These are phyloP conservation scores for Choiromyces venosus DNA, from an alignment of 495 filamentous ascomycete species.

Conservation along the genomic window DNA sequence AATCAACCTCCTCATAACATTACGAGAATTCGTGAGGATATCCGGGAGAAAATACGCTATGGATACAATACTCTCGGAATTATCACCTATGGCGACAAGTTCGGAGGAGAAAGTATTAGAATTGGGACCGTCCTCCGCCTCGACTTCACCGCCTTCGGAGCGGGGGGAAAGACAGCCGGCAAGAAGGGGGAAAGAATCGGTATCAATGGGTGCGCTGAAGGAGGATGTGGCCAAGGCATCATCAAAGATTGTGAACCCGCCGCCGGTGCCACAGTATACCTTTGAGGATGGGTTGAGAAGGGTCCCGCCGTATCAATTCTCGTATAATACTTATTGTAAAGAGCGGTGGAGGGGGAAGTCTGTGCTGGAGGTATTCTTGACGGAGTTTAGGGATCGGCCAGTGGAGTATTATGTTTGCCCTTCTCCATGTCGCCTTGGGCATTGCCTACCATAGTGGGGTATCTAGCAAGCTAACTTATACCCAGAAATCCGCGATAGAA, in stretches of 20 bases:
- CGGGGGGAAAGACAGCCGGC: background rate
- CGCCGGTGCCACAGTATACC: slow-evolving; percentile 53
- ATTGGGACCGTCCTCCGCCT: background rate
- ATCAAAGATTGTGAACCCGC: slow-evolving; percentile 30
- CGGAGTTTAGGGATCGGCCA: slow-evolving; percentile 81
- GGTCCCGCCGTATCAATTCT: slow-evolving; percentile 83
- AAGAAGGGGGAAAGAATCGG: slow-evolving; percentile 1
- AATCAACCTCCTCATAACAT: background rate
- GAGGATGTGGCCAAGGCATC: slow-evolving; percentile 7
- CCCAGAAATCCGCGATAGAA: slow-evolving; percentile 70
- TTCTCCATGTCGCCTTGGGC: slow-evolving; percentile 2
- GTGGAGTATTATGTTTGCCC: slow-evolving; percentile 71
- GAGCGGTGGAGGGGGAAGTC: slow-evolving; percentile 74
- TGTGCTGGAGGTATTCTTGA: slow-evolving; percentile 71
- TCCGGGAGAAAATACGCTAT: background rate
- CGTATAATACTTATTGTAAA: slow-evolving; percentile 91
- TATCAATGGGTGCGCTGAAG: slow-evolving; percentile 8
- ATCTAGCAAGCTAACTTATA: slow-evolving; percentile 14
- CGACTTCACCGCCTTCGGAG: background rate
- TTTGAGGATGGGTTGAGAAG: slow-evolving; percentile 73
- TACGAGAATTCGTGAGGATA: background rate
- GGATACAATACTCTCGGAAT: background rate
- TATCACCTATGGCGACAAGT: no score
- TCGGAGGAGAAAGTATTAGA: background rate
- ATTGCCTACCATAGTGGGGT: background rate